phyloP scores from a whole-genome alignment of 306 rosid species.

The Sphenostylis stenocarpa region DNA sequence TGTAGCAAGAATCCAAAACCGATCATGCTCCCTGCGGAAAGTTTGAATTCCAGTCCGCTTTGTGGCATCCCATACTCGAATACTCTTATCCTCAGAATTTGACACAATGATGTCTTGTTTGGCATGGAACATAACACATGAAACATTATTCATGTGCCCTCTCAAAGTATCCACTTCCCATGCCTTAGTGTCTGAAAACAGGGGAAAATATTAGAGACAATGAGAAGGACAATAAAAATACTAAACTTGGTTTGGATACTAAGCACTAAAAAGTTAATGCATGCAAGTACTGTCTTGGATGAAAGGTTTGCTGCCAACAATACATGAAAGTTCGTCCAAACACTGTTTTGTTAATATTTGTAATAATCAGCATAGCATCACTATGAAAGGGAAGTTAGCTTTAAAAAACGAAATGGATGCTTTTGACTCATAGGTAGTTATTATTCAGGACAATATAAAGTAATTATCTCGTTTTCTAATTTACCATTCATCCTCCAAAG shows the following conservation, averaged over 20 bases:
- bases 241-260: conserved; percentile 4
- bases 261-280: conserved; percentile 12
- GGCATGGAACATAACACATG: conserved; percentile 95
- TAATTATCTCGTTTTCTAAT: conserved; percentile 3
- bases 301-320: conserved; percentile 2
- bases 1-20: conserved; percentile 95
- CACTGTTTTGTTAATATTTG: neutral
- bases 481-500: conserved; percentile 97
- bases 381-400: neutral
- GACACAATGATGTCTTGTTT: conserved; percentile 95
- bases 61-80: conserved; percentile 95
- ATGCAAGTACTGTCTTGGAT: conserved; percentile 8
- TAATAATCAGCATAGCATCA: conserved; percentile 2
- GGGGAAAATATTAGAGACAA: conserved; percentile 10
- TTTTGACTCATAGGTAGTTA: conserved; percentile 2
- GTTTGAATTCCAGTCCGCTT: conserved; percentile 95
- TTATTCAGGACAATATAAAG: conserved; percentile 18
- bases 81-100: conserved; percentile 96
- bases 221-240: conserved; percentile 7
- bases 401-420: conserved; percentile 3
- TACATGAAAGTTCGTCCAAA: conserved; percentile 22
- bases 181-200: conserved; percentile 86
- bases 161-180: conserved; percentile 98
- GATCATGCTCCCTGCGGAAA: conserved; percentile 93
- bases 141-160: conserved; percentile 97